These are phyloP conservation scores for Lagenaria siceraria DNA, from an alignment of 306 rosid genomes.

Conservation along the genomic window DNA sequence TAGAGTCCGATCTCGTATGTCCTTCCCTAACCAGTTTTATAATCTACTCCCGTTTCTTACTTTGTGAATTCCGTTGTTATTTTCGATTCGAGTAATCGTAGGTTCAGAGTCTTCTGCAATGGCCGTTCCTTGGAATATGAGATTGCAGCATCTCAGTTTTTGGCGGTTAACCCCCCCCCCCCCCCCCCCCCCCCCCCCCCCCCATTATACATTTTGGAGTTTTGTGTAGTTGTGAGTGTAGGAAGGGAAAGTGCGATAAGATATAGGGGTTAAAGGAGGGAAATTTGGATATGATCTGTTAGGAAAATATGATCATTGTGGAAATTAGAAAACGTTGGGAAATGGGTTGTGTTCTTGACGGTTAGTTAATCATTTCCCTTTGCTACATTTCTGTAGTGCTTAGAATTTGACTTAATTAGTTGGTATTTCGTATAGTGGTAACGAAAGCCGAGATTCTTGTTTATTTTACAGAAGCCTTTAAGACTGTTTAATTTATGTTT, in stretches of 20 bases:
- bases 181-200: too few relatives aligned
- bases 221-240: background rate
- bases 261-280: background rate
- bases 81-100: background rate
- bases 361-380: background rate
- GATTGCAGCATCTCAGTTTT: background rate
- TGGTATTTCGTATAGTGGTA: background rate
- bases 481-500: background rate
- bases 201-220: background rate
- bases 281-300: background rate
- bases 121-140: background rate
- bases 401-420: background rate
- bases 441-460: background rate
- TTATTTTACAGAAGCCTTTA: background rate
- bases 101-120: background rate
- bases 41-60: conserved; percentile 3
- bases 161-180: background rate
- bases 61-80: background rate
- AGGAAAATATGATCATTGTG: background rate
- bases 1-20: conserved; percentile 74
- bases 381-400: background rate
- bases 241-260: background rate
- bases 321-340: background rate
- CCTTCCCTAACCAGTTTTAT: background rate
- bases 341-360: background rate